Conservation (phyloP, 306 rosid species). For the Leucaena leucocephala region DNA sequence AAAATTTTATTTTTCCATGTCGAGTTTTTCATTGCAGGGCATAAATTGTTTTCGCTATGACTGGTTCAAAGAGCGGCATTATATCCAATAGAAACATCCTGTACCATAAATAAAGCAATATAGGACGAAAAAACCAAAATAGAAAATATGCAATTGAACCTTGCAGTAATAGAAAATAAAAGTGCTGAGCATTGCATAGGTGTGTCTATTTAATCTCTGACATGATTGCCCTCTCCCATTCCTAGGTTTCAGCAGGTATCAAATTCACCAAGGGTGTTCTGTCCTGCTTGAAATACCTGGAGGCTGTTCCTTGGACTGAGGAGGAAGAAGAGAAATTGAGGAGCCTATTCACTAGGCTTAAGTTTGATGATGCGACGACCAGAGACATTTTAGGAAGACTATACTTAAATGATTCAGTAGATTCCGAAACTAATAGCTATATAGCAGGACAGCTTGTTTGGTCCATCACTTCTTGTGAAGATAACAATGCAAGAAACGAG, state of each 20-base stretch:
- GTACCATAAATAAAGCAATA: neutral
- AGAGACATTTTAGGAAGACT: constrained; percentile 18
- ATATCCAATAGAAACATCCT: neutral
- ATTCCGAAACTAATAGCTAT: neutral
- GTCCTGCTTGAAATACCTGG: constrained; percentile 26
- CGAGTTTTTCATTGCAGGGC: neutral
- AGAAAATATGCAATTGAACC: neutral
- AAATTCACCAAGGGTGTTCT: constrained; percentile 7
- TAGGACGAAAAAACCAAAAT: neutral
- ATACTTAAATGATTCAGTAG: constrained; percentile 2
- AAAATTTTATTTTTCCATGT: neutral
- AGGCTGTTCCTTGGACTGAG: constrained; percentile 31
- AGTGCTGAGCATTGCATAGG: neutral
- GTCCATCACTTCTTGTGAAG: constrained; percentile 13
- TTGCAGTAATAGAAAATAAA: neutral
- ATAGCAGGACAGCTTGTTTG: constrained; percentile 16
- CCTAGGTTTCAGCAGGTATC: constrained; percentile 13
- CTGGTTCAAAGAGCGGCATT: neutral
- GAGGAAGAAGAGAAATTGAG: constrained; percentile 24
- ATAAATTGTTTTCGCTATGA: neutral
- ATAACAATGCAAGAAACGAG: constrained; percentile 22
- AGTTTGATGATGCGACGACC: constrained; percentile 12
- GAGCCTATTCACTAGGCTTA: constrained; percentile 7
- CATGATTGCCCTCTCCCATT: neutral
- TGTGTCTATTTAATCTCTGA: neutral